Conservation (phyloP, 257 asterid species). For the Apocynum venetum region DNA sequence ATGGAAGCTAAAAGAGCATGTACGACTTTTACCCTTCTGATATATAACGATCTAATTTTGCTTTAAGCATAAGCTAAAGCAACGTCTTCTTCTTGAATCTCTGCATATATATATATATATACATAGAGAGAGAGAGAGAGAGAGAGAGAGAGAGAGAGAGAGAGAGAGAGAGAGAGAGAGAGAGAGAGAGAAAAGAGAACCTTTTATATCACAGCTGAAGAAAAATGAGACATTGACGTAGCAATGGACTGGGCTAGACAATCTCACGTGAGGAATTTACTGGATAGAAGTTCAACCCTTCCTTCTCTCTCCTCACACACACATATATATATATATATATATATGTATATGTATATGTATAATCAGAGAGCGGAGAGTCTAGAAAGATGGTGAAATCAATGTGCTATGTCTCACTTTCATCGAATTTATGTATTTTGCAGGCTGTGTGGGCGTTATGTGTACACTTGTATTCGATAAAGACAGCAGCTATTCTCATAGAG, state of each 20-base stretch:
- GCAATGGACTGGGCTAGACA: slow-evolving; percentile 1
- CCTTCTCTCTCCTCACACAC: background rate
- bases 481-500: slow-evolving; percentile 3
- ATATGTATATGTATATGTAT: background rate
- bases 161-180: too few species aligned
- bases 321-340: too few species aligned
- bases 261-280: slow-evolving; percentile 6
- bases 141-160: too few species aligned
- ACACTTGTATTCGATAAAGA: background rate
- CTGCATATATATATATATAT: too few species aligned
- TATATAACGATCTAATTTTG: background rate
- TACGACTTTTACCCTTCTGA: background rate
- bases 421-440: background rate
- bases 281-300: background rate
- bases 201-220: background rate
- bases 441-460: background rate
- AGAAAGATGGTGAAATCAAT: slow-evolving; percentile 7
- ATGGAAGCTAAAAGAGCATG: background rate
- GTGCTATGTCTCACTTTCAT: background rate
- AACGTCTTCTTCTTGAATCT: background rate
- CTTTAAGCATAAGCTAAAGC: slow-evolving; percentile 7
- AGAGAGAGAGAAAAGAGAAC: background rate
- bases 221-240: background rate
- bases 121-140: too few species aligned
- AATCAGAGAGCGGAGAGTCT: background rate